Percentiles rank a stretch among this genome's conserved stretches.
Conservation (phyloP, 305 asterid species). For the Solanum hybrid region DNA sequence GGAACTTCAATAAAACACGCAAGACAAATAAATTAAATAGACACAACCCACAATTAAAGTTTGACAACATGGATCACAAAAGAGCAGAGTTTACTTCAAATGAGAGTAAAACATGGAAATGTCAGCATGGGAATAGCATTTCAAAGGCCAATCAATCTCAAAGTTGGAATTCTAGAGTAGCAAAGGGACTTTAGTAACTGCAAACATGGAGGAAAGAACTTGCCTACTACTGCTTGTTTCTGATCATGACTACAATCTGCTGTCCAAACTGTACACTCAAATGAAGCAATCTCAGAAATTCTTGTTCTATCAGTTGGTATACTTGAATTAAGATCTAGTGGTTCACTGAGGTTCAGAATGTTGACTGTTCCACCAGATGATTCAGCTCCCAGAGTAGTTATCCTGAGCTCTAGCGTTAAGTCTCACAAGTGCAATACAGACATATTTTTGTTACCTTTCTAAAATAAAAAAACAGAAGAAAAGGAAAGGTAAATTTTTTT, state of each 20-base stretch:
- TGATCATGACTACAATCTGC: conserved; percentile 61
- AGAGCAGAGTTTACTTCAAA: not conserved
- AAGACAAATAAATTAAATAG: not conserved
- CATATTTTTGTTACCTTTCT: not conserved
- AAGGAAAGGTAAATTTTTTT: not conserved
- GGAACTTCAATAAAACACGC: not conserved
- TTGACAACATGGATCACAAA: not conserved
- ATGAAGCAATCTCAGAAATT: conserved; percentile 33
- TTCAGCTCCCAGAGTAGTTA: conserved; percentile 81
- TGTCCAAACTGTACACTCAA: conserved; percentile 63
- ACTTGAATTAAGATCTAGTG: conserved; percentile 28
- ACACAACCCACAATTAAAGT: not conserved
- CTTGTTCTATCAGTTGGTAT: conserved; percentile 14
- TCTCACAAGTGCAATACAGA: conserved; percentile 6
- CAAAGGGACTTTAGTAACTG: not conserved
- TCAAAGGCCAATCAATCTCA: not conserved
- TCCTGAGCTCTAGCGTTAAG: conserved; percentile 50
- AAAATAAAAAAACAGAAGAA: not conserved
- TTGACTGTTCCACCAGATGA: conserved; percentile 57
- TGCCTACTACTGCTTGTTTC: conserved; percentile 56
- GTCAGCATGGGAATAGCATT: not conserved
- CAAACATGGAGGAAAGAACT: conserved; percentile 18
- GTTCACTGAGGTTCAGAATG: conserved; percentile 51
- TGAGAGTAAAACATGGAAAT: not conserved
- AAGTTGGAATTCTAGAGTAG: not conserved